Evolutionary conservation across 2,329 filamentous ascomycete genomes (phyloP), one percentile per base, ranked within the genome.

Genomic region (Sphaerulina populicola): DNA sequence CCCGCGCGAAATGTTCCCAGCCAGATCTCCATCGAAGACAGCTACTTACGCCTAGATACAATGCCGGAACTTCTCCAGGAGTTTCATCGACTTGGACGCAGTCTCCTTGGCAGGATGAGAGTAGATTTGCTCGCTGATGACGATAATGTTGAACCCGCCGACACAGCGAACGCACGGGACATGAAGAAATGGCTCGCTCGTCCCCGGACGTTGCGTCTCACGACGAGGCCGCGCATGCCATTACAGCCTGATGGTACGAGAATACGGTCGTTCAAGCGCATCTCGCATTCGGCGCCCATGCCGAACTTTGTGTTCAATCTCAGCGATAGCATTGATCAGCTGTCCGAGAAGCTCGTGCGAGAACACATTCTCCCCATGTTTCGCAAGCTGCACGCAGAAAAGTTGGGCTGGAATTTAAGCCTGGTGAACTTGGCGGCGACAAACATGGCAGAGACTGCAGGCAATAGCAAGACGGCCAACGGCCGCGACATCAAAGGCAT

Each of bases 11-110:
- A 82, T 40, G 69, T 94, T 1, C 91, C 91, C 0, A 82, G 81
- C 1, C 90, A 96, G 68, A 94, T 97, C 65, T 93, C 88, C 67
- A 93, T 97, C 57, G 91, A 97, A 65, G 90, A 97, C 69, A 93
- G 88, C 12, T 97, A 94, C 66, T 77, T 80, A 21, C 80, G 82
- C 0, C 72, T 95, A 1, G 79, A 85, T 58, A 81, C 76, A 0
- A 65, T 84, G 46, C 68, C 79, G 1, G 77, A 82, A 52, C 80
- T 94, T 29, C 70, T 73, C 38, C 79, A 78, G 56, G 84, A 94
- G 68, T 72, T 96, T 37, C 69, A 72, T n/a, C 76, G 79, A 53
- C 72, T 96, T 2, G 76, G 85, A 0, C 74, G 72, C 10, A 88
- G 85, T 57, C 73, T 97, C 8, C 68, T 96, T 10, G 79, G 79